Percentiles rank a stretch among this genome's conserved stretches.
Evolutionary conservation across 257 asterid genomes (phyloP).

Genomic region (Ocimum tenuiflorum): DNA sequence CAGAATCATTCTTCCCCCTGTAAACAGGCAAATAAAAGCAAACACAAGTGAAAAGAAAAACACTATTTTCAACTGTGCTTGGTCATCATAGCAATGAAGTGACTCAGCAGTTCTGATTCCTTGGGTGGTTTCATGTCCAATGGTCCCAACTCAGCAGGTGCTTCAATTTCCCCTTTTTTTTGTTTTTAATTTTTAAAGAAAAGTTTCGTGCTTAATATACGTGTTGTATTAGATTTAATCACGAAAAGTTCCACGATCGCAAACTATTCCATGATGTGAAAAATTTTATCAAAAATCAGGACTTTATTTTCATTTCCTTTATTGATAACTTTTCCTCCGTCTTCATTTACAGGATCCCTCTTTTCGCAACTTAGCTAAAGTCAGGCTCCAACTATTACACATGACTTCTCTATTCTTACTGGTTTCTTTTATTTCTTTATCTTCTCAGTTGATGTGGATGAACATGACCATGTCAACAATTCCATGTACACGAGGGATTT

Average conservation of each 20-base stretch:
- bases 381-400: background rate
- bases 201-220: background rate
- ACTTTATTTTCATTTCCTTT: slow-evolving; percentile 16
- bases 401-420: background rate
- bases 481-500: slow-evolving; percentile 56
- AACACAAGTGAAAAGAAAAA: background rate
- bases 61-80: background rate
- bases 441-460: slow-evolving; percentile 30
- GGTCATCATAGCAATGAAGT: slow-evolving; percentile 45
- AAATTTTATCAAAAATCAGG: background rate
- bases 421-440: background rate
- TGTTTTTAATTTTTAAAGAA: background rate
- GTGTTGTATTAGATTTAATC: slow-evolving; percentile 24
- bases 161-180: slow-evolving; percentile 5
- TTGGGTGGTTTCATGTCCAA: slow-evolving; percentile 67
- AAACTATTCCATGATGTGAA: slow-evolving; percentile 1
- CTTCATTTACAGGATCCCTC: slow-evolving; percentile 8
- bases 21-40: background rate
- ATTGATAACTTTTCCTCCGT: slow-evolving; percentile 19
- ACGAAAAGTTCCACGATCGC: slow-evolving; percentile 11
- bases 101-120: slow-evolving; percentile 60
- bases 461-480: slow-evolving; percentile 31
- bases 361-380: slow-evolving; percentile 11
- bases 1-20: background rate
- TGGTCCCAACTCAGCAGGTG: slow-evolving; percentile 81